Evolutionary conservation across 2,329 filamentous ascomycete genomes (phyloP).

Genomic region (Penicillium sp.): DNA sequence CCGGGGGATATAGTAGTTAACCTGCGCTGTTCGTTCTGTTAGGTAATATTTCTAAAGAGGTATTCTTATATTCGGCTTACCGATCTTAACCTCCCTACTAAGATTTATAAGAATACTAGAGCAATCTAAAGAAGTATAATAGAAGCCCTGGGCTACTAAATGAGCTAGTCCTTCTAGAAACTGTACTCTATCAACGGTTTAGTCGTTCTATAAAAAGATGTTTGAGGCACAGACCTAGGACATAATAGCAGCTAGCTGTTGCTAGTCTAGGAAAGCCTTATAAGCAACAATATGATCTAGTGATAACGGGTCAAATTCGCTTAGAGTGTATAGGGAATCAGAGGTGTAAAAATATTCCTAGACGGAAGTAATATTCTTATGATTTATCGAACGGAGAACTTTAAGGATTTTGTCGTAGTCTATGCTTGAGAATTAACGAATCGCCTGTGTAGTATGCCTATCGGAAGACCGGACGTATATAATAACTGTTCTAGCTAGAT

Average conservation of each 20-base stretch:
- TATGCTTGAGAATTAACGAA: neutral
- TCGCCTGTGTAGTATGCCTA: neutral
- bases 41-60: neutral
- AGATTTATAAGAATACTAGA: conserved; percentile 26
- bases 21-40: neutral
- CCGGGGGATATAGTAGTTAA: neutral
- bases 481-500: conserved; percentile 19
- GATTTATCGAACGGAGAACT: conserved; percentile 2
- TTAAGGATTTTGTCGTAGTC: conserved; percentile 8
- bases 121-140: conserved; percentile 23
- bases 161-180: neutral
- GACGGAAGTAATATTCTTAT: conserved; percentile 15
- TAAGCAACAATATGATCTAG: conserved; percentile 21
- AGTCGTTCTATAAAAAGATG: too few species aligned
- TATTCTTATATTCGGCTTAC: conserved; percentile 11
- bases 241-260: conserved; percentile 23
- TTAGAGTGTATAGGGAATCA: conserved; percentile 12
- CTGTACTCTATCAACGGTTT: neutral
- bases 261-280: conserved; percentile 17
- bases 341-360: conserved; percentile 8
- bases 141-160: neutral
- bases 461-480: conserved; percentile 11
- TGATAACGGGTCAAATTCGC: conserved; percentile 15
- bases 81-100: conserved; percentile 25
- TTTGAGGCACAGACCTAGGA: conserved; percentile 12